These are phyloP conservation scores for Talaromyces nanjingensis DNA, from an alignment of 495 filamentous ascomycete genomes.

Conservation along the genomic window DNA sequence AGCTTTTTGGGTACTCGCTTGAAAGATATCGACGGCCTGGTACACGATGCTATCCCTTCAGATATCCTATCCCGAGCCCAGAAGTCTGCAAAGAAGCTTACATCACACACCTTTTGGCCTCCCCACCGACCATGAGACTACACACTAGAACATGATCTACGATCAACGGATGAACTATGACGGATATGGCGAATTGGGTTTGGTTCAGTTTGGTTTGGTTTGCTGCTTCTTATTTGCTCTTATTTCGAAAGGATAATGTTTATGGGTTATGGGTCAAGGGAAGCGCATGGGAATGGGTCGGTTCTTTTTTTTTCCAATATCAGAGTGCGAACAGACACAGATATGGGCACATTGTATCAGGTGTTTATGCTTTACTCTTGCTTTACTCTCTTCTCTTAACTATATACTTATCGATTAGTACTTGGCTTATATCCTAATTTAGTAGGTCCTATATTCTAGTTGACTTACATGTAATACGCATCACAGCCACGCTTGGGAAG, in stretches of 20 bases:
- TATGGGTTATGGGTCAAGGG: not conserved
- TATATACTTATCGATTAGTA: not conserved
- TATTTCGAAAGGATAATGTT: conserved; percentile 4
- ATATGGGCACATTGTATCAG: not conserved
- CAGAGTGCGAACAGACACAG: not conserved
- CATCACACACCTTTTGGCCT: conserved; percentile 11
- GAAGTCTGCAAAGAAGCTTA: conserved; percentile 27
- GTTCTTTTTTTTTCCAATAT: not conserved
- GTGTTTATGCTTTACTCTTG: not conserved
- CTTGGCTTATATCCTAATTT: too few species aligned
- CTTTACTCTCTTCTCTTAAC: not conserved
- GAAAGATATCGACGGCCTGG: conserved; percentile 17
- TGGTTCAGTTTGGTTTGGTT: not conserved
- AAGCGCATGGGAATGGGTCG: not conserved
- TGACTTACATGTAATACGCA: too few species aligned
- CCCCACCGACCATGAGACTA: not conserved
- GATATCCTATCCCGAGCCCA: conserved; percentile 32
- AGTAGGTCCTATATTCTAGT: too few species aligned
- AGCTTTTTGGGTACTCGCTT: not conserved
- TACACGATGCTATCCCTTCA: conserved; percentile 25
- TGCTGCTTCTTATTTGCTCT: conserved; percentile 9
- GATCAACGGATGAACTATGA: conserved; percentile 2
- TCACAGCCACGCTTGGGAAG: too few species aligned
- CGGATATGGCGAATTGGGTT: conserved; percentile 6
- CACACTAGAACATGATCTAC: not conserved